These are phyloP conservation scores for Talaromyces albobiverticillius DNA, from an alignment of 2,329 filamentous ascomycete species.

Conservation along the genomic window DNA sequence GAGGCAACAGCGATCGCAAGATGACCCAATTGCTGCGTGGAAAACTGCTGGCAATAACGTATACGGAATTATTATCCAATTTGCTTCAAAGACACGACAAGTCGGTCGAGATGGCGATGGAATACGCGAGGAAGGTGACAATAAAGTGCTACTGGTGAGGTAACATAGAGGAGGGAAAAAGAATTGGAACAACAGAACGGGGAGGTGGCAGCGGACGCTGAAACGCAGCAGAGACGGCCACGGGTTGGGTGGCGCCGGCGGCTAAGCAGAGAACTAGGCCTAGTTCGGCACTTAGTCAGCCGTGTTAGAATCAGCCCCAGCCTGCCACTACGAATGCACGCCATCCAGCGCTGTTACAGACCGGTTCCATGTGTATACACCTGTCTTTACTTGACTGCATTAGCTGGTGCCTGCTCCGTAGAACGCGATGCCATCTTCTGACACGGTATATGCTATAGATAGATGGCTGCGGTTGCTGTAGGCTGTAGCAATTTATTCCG, in stretches of 20 bases:
- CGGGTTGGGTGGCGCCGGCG: background rate
- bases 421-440: no score
- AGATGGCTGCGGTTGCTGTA: no score
- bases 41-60: background rate
- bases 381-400: no score
- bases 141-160: background rate
- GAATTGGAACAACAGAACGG: background rate
- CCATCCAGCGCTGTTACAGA: no score
- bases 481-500: no score
- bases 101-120: background rate
- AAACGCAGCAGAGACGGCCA: conserved; percentile 9
- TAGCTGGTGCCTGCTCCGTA: no score
- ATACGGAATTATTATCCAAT: background rate
- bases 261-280: background rate
- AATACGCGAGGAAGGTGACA: background rate
- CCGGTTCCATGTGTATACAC: no score
- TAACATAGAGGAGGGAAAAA: conserved; percentile 9
- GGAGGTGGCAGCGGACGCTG: background rate
- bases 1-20: conserved; percentile 13
- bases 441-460: no score
- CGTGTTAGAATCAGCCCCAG: no score
- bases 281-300: no score
- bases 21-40: background rate
- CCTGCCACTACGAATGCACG: no score
- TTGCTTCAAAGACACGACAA: background rate